Evolutionary conservation across 306 rosid species (phyloP), one percentile per base, ranked within the genome.

Genomic region (Cicer cuneatum): DNA sequence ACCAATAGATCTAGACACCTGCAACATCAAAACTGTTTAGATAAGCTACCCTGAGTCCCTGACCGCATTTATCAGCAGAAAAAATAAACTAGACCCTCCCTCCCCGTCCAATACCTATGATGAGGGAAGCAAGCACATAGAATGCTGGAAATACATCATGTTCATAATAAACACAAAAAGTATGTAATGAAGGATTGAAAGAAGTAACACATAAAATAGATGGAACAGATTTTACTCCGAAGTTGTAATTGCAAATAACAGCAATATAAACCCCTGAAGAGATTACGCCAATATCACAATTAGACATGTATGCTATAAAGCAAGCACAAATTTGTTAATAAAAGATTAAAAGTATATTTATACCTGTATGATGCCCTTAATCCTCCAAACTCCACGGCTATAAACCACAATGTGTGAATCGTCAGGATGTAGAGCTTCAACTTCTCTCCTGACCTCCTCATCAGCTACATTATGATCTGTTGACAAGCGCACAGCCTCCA

Each of bases 331-430:
- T 8, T 72, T 43, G 10, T 24, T 3, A 21, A 15, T 40, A 46
- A 37, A 18, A 66, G 1, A 46, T 38, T 15, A 40, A 54, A 1
- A 5, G 57, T 41, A 40, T 37, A 10, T 2, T 13, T 63, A 48
- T 89, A 92, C 97, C 99, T 94, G 99, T 86, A 94, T 94, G 72
- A 94, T 94, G 57, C 99, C 99, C 77, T 94, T 94, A 54, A 94
- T 90, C 73, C 99, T 89, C 99, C 99, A 94, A 53, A 87, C 94
- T 54, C 99, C 99, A 1, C 89, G 97, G 51, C 46, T 83, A 74
- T 83, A 81, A 21, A 94, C 93, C 47, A 94, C 97, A 46, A 90
- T 66, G 19, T 86, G 96, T 1, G 95, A 54, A 82, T 94, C 99
- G 70, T 94, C 99, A 2, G 99, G 99, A 73, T 94, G 97, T 57